Evolutionary conservation across 1,139 yeast species (phyloP).

Genomic region (Keqinozyma sinolaborantium): DNA sequence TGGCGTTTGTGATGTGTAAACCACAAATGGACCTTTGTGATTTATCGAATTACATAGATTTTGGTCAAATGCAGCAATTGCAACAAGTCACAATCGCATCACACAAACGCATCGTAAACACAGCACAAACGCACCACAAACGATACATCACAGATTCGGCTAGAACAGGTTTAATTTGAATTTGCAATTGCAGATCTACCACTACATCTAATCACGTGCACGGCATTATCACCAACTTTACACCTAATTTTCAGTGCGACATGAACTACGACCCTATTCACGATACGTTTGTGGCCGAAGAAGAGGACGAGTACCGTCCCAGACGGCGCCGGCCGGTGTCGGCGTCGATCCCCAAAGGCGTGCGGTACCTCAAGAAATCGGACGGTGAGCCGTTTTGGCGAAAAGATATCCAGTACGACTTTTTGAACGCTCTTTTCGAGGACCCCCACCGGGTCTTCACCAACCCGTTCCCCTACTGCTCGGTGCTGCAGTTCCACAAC

Average conservation of each 20-base stretch:
- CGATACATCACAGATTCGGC: too few species aligned
- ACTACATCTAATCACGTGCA: background rate
- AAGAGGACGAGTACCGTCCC: conserved; percentile 1
- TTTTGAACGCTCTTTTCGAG: conserved; percentile 60
- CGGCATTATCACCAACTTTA: too few species aligned
- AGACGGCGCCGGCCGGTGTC: conserved; percentile 11
- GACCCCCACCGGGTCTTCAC: conserved; percentile 67
- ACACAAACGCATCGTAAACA: too few species aligned
- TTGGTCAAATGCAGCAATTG: too few species aligned
- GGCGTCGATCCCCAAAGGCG: conserved; percentile 19
- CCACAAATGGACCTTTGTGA: too few species aligned
- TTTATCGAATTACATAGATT: too few species aligned
- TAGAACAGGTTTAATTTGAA: too few species aligned
- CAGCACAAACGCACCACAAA: too few species aligned
- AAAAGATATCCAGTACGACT: conserved; percentile 81
- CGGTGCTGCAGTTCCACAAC: conserved; percentile 32
- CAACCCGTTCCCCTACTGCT: conserved; percentile 45
- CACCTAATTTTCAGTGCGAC: conserved; percentile 3
- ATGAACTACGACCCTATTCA: conserved; percentile 35
- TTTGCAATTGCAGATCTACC: too few species aligned
- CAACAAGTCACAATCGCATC: too few species aligned
- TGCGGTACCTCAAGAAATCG: conserved; percentile 68
- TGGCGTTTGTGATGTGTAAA: too few species aligned
- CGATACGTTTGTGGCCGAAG: conserved; percentile 17
- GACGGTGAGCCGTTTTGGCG: conserved; percentile 95